Conservation (phyloP, 768 basidiomycete species). For the Pholiota microspora region DNA sequence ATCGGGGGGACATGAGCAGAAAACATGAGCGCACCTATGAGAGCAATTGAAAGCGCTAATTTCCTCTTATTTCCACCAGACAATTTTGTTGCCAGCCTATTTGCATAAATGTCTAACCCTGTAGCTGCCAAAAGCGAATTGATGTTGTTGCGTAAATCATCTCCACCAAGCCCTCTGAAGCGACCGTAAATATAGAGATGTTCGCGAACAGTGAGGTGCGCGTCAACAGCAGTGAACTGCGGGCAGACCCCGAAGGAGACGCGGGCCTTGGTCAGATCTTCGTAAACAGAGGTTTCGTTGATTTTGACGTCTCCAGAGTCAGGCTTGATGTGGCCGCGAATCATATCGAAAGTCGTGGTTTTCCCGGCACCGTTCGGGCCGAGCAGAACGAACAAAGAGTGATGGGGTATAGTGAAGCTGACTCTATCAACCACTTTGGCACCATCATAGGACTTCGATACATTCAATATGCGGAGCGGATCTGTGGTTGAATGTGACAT, state of each 20-base stretch:
- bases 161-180: constrained; percentile 62
- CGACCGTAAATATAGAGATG: constrained; percentile 72
- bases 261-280: constrained; percentile 61
- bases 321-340: constrained; percentile 69
- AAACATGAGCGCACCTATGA: constrained; percentile 36
- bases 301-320: constrained; percentile 70
- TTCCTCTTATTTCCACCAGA: constrained; percentile 83
- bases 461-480: constrained; percentile 47
- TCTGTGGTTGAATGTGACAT: neutral
- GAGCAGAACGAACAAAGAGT: constrained; percentile 68
- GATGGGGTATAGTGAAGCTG: constrained; percentile 59
- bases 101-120: constrained; percentile 56
- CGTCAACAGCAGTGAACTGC: constrained; percentile 81
- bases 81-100: constrained; percentile 70
- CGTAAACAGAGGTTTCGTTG: constrained; percentile 61
- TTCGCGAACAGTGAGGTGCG: constrained; percentile 74
- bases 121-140: constrained; percentile 57
- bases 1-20: neutral
- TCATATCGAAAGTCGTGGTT: constrained; percentile 79
- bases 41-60: constrained; percentile 69
- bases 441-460: constrained; percentile 58
- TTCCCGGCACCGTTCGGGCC: constrained; percentile 87
- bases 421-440: constrained; percentile 72
- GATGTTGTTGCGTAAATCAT: constrained; percentile 52
- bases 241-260: constrained; percentile 79